Percentiles rank a stretch among this genome's conserved stretches.
These are phyloP conservation scores for Dictyostelium discoideum DNA, from an alignment of 78 protist genomes.

Conservation along the genomic window DNA sequence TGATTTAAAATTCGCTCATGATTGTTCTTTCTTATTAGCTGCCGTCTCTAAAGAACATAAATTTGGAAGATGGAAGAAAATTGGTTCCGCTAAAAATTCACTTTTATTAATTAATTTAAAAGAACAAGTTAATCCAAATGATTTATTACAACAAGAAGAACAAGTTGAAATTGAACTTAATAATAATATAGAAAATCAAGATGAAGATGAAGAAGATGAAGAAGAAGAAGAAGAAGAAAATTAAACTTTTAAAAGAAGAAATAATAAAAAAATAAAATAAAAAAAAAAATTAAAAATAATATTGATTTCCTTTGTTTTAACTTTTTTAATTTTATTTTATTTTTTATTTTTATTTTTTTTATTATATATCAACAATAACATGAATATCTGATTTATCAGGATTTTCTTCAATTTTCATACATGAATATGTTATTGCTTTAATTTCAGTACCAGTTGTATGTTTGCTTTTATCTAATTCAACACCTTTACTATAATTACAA, in stretches of 20 bases:
- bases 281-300: neutral
- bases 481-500: slow-evolving; percentile 26
- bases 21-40: slow-evolving; percentile 69
- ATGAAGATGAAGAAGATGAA: slow-evolving; percentile 1
- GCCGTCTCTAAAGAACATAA: slow-evolving; percentile 88
- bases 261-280: neutral
- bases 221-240: neutral
- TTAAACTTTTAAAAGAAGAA: slow-evolving; percentile 6
- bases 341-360: neutral
- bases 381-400: slow-evolving; percentile 35
- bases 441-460: slow-evolving; percentile 80
- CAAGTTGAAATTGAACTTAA: neutral
- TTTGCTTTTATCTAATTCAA: slow-evolving; percentile 67
- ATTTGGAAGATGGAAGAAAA: slow-evolving; percentile 88
- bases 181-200: neutral
- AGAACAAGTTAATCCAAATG: neutral
- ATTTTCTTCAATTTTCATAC: slow-evolving; percentile 69
- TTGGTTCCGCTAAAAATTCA: slow-evolving; percentile 39
- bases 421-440: slow-evolving; percentile 81
- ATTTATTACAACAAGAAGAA: neutral
- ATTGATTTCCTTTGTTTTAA: neutral
- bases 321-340: neutral
- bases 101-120: slow-evolving; percentile 46
- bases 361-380: slow-evolving; percentile 75
- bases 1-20: slow-evolving; percentile 67